Conservation (phyloP, 768 basidiomycete genomes). For the Scleroderma citrinum region DNA sequence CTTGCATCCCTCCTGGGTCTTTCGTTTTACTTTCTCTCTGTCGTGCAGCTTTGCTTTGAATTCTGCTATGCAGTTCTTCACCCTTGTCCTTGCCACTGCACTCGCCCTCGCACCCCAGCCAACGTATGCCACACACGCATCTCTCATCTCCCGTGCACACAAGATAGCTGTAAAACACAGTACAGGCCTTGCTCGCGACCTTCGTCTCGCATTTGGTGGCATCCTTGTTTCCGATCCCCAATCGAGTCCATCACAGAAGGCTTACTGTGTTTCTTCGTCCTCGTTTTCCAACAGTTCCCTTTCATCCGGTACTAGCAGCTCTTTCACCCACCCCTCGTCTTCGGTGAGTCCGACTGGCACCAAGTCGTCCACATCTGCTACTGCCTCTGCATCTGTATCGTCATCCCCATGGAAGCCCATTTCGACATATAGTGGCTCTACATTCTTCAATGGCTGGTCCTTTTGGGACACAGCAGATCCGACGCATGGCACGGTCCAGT, state of each 20-base stretch:
- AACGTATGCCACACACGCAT: slow-evolving; percentile 17
- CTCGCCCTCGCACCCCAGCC: slow-evolving; percentile 22
- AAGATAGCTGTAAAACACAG: slow-evolving; percentile 52
- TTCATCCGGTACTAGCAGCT: background rate
- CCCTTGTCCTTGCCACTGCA: slow-evolving; percentile 25
- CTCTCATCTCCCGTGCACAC: slow-evolving; percentile 43
- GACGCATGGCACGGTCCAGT: slow-evolving; percentile 68
- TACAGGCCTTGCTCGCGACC: slow-evolving; percentile 57
- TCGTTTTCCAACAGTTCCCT: slow-evolving; percentile 9
- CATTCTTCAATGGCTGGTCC: slow-evolving; percentile 80
- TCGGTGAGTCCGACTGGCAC: slow-evolving; percentile 17
- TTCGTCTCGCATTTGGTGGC: slow-evolving; percentile 58
- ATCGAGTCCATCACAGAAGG: slow-evolving; percentile 21
- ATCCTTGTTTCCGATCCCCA: slow-evolving; percentile 42
- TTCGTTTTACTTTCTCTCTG: slow-evolving; percentile 3
- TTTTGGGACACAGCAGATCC: slow-evolving; percentile 71
- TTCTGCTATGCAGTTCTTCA: slow-evolving; percentile 21
- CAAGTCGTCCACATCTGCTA: slow-evolving; percentile 11
- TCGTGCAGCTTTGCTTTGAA: background rate
- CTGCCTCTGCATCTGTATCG: slow-evolving; percentile 17
- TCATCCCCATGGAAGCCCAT: slow-evolving; percentile 55
- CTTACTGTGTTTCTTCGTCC: slow-evolving; percentile 28
- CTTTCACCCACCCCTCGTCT: slow-evolving; percentile 14
- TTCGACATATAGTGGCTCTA: slow-evolving; percentile 54
- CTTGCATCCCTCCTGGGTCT: background rate